These are phyloP conservation scores for Gentiana straminea DNA, from an alignment of 257 asterid species.

Conservation along the genomic window DNA sequence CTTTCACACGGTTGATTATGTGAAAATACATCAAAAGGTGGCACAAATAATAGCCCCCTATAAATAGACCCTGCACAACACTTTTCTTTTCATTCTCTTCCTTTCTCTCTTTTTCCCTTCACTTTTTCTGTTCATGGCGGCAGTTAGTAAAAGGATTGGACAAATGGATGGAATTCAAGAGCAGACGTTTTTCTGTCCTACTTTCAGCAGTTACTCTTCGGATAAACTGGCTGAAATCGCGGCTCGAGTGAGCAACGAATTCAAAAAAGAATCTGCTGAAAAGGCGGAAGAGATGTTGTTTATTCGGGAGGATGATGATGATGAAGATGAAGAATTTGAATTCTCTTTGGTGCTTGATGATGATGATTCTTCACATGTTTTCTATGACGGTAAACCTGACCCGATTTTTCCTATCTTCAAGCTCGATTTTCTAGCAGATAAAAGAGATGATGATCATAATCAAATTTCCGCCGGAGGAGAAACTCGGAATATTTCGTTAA, in stretches of 20 bases:
- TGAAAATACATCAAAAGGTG: background rate
- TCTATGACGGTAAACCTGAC: constrained; percentile 20
- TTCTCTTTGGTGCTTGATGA: constrained; percentile 36
- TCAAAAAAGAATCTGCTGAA: background rate
- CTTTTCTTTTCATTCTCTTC: background rate
- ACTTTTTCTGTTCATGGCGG: background rate
- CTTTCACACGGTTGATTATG: too few species aligned
- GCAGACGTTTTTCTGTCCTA: constrained; percentile 40
- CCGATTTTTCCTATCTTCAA: constrained; percentile 30
- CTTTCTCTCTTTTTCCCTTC: background rate
- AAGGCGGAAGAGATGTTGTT: background rate
- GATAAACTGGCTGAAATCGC: constrained; percentile 46
- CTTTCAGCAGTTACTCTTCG: constrained; percentile 64
- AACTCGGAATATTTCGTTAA: constrained; percentile 16
- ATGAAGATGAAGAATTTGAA: constrained; percentile 47
- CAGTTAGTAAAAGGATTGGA: background rate
- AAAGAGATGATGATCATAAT: background rate
- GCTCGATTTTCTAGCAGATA: constrained; percentile 12
- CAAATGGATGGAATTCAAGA: constrained; percentile 18
- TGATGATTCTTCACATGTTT: constrained; percentile 7
- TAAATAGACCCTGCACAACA: background rate
- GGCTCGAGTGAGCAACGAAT: constrained; percentile 28
- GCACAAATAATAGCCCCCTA: too few species aligned
- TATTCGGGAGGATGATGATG: constrained; percentile 5
- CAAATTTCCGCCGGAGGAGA: constrained; percentile 3